Evolutionary conservation across 2,329 filamentous ascomycete species (phyloP).

Genomic region (Alternaria ventricosa): DNA sequence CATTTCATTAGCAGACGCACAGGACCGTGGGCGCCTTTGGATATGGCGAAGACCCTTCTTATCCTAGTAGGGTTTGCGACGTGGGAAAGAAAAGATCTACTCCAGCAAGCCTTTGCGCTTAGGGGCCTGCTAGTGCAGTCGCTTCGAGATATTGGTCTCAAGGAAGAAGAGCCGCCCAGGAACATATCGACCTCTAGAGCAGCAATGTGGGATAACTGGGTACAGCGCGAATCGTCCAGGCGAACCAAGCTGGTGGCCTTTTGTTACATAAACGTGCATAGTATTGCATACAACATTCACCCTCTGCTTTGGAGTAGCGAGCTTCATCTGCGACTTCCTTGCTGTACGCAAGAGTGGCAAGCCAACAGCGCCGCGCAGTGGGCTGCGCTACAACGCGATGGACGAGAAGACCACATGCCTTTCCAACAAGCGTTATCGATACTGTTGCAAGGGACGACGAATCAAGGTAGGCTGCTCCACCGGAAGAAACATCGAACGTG

Average conservation of each 20-base stretch:
- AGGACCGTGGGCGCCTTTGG: constrained; percentile 35
- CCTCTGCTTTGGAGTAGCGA: constrained; percentile 40
- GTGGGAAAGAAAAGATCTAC: constrained; percentile 39
- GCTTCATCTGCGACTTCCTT: constrained; percentile 35
- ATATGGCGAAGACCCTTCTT: constrained; percentile 37
- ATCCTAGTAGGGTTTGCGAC: constrained; percentile 42
- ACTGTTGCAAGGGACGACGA: constrained; percentile 27
- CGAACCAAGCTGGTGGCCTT: constrained; percentile 43
- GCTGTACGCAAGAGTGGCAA: constrained; percentile 35
- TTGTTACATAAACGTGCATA: constrained; percentile 44
- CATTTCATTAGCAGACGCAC: constrained; percentile 13
- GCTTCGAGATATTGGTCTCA: constrained; percentile 37
- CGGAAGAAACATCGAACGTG: neutral
- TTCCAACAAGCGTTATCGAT: constrained; percentile 38
- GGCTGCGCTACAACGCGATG: constrained; percentile 30
- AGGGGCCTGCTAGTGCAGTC: constrained; percentile 35
- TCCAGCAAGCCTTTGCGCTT: constrained; percentile 40
- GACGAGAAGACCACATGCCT: constrained; percentile 32
- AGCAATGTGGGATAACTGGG: constrained; percentile 40
- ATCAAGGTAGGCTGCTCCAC: neutral
- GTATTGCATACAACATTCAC: constrained; percentile 40
- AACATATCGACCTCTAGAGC: constrained; percentile 24
- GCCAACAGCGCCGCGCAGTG: constrained; percentile 36
- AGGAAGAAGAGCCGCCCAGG: constrained; percentile 20
- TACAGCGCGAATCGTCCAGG: constrained; percentile 34